Base-by-base conservation (phyloP, 352 stramenopile genomes). In the Peronospora belbahrii region DNA sequence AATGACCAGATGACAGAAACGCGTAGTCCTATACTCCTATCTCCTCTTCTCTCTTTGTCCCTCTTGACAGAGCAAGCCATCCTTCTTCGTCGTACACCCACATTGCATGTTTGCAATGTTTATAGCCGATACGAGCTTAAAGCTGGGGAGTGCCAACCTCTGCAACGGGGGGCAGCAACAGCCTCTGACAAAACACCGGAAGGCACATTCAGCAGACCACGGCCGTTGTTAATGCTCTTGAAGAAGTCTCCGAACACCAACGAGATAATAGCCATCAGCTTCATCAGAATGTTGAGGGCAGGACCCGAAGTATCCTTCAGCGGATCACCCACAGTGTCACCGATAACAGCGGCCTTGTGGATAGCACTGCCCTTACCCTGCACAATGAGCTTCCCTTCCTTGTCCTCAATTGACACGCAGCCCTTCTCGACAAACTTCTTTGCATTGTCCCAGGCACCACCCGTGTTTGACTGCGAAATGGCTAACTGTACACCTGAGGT, bases 391-490 rank as follows among this genome's bases (percentile, higher is more conserved):
- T 90, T 94, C 52, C 82, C 82, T n/a, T 91, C 79, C 78, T 94
- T 94, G 82, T 91, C 82, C 52, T 91, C 80, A 63, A 91, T 74
- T 52, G 76, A 90, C 33, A 94, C 77, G 50, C 79, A 93, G 52
- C 86, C 90, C 80, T 97, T 97, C 78, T 99, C 96, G 42, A 99
- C 97, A 67, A 97, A 99, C 82, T 99, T 99, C 83, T 99, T 99
- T 42, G 96, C 96, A 67, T 99, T 99, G 63, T 99, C 96, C 96
- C 97, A 99, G 43, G 97, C 97, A 68, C 97, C 97, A 59, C 97
- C 97, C 50, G 95, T 98, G 88, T 99, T 99, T 53, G 94, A 98
- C 82, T 98, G 97, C 39, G 94, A 98, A 62, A 99, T 97, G 38
- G 96, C 97, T 42, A 99, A 82, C 81, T 99, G 95, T 25, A 99